A percentile compares a stretch with the other conserved stretches of the same genome.
Evolutionary conservation across 2,329 filamentous ascomycete species (phyloP).

Genomic region (Zymoseptoria tritici): DNA sequence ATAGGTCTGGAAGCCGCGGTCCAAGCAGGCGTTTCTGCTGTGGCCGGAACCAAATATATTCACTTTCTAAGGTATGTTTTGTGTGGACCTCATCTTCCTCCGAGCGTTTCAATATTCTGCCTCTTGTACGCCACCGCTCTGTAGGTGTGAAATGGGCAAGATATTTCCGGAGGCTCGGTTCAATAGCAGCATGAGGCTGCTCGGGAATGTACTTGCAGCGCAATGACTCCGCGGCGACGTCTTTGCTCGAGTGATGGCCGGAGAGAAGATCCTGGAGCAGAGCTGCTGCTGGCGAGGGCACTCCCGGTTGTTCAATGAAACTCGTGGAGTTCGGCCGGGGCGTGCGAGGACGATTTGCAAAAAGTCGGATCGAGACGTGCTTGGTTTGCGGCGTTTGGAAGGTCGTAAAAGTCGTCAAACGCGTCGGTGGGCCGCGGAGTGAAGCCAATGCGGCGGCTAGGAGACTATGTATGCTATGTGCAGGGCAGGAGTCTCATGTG

Average conservation of each 20-base stretch:
- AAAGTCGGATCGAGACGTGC: slow-evolving; percentile 10
- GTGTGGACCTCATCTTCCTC: background rate
- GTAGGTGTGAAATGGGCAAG: slow-evolving; percentile 3
- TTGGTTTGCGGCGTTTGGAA: background rate
- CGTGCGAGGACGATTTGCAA: background rate
- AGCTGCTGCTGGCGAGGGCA: background rate
- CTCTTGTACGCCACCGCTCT: slow-evolving; percentile 4
- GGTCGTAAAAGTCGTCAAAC: slow-evolving; percentile 9
- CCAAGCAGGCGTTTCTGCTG: slow-evolving; percentile 3
- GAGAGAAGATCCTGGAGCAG: slow-evolving; percentile 6
- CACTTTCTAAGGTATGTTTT: background rate
- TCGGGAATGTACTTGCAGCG: background rate
- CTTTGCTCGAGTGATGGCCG: slow-evolving; percentile 1
- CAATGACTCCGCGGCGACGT: background rate
- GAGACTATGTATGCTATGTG: background rate
- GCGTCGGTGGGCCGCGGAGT: slow-evolving; percentile 3
- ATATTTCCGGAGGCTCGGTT: slow-evolving; percentile 6
- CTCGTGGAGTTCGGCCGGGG: background rate
- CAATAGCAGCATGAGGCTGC: slow-evolving; percentile 5
- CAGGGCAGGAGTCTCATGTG: background rate
- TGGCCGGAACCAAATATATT: background rate
- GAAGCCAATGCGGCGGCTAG: slow-evolving; percentile 14
- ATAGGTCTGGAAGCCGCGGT: slow-evolving; percentile 3
- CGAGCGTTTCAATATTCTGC: background rate
- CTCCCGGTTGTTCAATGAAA: background rate